These are phyloP conservation scores for Calocybe indica DNA, from an alignment of 768 basidiomycete species.

Conservation along the genomic window DNA sequence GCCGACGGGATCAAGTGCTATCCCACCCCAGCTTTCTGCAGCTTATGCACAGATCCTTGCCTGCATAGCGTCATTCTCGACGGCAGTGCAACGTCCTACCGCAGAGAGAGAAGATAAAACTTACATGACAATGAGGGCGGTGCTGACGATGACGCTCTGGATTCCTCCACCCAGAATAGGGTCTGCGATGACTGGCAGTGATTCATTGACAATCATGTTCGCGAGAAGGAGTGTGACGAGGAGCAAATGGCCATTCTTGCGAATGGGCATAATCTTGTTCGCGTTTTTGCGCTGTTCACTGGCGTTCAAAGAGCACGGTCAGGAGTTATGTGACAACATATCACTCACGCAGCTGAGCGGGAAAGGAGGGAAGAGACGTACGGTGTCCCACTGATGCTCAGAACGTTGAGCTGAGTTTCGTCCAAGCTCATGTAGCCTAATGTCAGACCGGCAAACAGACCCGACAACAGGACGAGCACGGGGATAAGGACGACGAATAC, in stretches of 20 bases:
- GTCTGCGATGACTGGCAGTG: constrained; percentile 79
- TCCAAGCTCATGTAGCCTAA: constrained; percentile 92
- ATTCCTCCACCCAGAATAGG: constrained; percentile 75
- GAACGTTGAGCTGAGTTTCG: constrained; percentile 85
- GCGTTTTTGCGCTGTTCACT: constrained; percentile 80
- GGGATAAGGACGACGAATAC: constrained; percentile 64
- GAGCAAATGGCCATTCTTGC: constrained; percentile 76
- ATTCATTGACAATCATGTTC: constrained; percentile 92
- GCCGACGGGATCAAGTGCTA: too few species aligned
- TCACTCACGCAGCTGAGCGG: constrained; percentile 1
- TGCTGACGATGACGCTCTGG: constrained; percentile 74
- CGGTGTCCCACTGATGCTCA: constrained; percentile 82
- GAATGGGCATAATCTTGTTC: constrained; percentile 80
- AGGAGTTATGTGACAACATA: neutral
- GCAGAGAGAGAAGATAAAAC: constrained; percentile 20
- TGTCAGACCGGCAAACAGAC: constrained; percentile 88
- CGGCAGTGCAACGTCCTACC: too few species aligned
- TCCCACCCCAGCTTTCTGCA: too few species aligned
- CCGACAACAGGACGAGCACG: constrained; percentile 74
- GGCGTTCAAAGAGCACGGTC: constrained; percentile 4
- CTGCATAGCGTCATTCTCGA: too few species aligned
- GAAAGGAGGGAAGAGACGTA: constrained; percentile 26
- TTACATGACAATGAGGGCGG: constrained; percentile 83
- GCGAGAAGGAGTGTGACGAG: constrained; percentile 79
- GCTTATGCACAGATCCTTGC: too few species aligned